Evolutionary conservation across 1,284 basidiomycete genomes (phyloP).

Genomic region (Schizophyllum amplum): DNA sequence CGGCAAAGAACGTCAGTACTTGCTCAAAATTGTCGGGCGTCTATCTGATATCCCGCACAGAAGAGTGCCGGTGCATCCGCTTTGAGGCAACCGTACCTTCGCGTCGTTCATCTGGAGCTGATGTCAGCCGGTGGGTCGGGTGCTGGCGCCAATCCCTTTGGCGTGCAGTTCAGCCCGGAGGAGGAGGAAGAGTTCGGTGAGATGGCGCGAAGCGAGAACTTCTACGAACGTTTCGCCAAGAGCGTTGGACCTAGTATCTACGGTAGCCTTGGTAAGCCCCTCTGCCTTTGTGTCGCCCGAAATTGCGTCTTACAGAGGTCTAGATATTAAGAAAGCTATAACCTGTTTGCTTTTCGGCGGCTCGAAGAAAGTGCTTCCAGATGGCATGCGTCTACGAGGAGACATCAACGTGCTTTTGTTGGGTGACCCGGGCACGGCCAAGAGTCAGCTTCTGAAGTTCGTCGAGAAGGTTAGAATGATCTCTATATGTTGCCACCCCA

Average conservation of each 20-base stretch:
- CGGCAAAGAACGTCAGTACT: constrained; percentile 65
- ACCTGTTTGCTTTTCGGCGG: constrained; percentile 94
- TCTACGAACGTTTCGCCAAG: constrained; percentile 91
- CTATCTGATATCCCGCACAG: constrained; percentile 28
- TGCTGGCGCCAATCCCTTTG: constrained; percentile 68
- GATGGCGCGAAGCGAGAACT: constrained; percentile 82
- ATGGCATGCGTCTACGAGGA: constrained; percentile 94
- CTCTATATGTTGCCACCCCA: neutral
- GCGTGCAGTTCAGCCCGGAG: constrained; percentile 84
- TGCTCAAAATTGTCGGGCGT: neutral
- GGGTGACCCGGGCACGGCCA: constrained; percentile 97
- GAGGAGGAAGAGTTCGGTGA: constrained; percentile 95
- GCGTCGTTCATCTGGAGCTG: constrained; percentile 88
- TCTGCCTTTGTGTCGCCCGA: too few relatives aligned
- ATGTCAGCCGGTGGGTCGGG: constrained; percentile 68
- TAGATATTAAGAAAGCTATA: constrained; percentile 98
- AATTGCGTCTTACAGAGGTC: too few relatives aligned
- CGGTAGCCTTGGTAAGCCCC: constrained; percentile 74
- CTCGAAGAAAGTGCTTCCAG: constrained; percentile 96
- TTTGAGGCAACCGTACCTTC: constrained; percentile 90
- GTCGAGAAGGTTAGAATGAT: constrained; percentile 77
- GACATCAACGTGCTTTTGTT: constrained; percentile 97
- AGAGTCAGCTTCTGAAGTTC: constrained; percentile 96
- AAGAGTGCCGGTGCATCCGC: constrained; percentile 75
- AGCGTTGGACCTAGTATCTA: constrained; percentile 98